A percentile compares a stretch with the other conserved stretches of the same genome.
Conservation (phyloP, 169 alveolate genomes). For the Plasmodium fragile region DNA sequence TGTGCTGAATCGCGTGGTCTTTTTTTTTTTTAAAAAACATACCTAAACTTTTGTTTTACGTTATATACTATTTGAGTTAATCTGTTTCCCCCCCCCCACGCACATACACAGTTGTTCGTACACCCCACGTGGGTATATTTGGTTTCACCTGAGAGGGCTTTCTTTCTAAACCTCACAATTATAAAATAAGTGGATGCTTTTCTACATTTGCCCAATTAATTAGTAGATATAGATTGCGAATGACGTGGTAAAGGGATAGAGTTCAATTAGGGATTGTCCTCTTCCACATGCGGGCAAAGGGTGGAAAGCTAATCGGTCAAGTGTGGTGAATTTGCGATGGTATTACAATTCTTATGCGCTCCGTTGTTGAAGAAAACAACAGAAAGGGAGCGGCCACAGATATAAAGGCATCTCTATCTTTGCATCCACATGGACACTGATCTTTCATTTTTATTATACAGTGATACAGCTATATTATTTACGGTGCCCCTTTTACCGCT, state of each 20-base stretch:
- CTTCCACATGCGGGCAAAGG: neutral
- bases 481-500: neutral
- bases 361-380: neutral
- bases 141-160: neutral
- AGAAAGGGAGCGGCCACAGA: neutral
- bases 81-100: neutral
- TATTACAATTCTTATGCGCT: neutral
- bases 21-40: constrained; percentile 16
- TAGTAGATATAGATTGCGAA: neutral
- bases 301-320: neutral
- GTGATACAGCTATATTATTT: neutral
- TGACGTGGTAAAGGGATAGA: neutral
- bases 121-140: neutral
- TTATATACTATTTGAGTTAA: constrained; percentile 14
- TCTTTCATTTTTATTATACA: neutral
- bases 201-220: neutral
- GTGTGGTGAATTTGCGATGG: neutral
- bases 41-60: constrained; percentile 3
- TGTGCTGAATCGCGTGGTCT: neutral
- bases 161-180: neutral
- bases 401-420: neutral
- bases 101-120: neutral
- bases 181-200: neutral
- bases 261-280: neutral
- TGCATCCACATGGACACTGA: neutral